Evolutionary conservation across 805 yeast species (phyloP).

Genomic region (Ogataea trehaloabstinens): DNA sequence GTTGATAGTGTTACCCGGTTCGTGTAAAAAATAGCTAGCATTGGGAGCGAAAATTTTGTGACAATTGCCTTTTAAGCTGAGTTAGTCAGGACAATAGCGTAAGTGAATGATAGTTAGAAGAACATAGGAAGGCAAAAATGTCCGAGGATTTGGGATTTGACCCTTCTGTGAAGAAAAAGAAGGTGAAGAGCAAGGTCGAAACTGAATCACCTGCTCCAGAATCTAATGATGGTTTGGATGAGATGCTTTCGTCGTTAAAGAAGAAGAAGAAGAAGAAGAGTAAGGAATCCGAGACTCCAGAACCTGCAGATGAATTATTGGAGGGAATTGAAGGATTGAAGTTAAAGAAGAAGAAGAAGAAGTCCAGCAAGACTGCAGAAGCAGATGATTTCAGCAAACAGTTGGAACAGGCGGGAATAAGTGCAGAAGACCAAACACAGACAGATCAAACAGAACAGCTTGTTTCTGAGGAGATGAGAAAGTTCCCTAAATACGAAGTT

Average conservation of each 20-base stretch:
- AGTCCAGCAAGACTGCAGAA: conserved; percentile 51
- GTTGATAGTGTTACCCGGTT: background rate
- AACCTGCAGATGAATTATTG: conserved; percentile 41
- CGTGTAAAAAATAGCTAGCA: too few relatives aligned
- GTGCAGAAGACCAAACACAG: conserved; percentile 36
- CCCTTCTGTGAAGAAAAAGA: conserved; percentile 76
- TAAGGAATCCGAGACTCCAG: conserved; percentile 41
- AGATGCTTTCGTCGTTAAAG: conserved; percentile 75
- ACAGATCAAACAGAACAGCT: conserved; percentile 21
- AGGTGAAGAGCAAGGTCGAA: conserved; percentile 41
- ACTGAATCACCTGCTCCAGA: conserved; percentile 36
- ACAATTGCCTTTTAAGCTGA: background rate
- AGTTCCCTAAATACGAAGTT: conserved; percentile 58
- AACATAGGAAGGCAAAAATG: conserved; percentile 12
- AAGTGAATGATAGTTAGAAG: background rate
- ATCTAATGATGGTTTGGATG: conserved; percentile 45
- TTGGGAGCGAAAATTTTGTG: background rate
- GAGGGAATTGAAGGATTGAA: conserved; percentile 71
- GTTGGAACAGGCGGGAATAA: conserved; percentile 85
- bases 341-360: conserved; percentile 77
- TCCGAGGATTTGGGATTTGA: conserved; percentile 62
- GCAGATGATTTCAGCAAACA: conserved; percentile 85
- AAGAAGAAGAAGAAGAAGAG: conserved; percentile 87
- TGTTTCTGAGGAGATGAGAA: conserved; percentile 39
- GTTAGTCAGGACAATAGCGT: background rate